Evolutionary conservation across 2,329 filamentous ascomycete genomes (phyloP).

Genomic region (Scorias spongiosa): DNA sequence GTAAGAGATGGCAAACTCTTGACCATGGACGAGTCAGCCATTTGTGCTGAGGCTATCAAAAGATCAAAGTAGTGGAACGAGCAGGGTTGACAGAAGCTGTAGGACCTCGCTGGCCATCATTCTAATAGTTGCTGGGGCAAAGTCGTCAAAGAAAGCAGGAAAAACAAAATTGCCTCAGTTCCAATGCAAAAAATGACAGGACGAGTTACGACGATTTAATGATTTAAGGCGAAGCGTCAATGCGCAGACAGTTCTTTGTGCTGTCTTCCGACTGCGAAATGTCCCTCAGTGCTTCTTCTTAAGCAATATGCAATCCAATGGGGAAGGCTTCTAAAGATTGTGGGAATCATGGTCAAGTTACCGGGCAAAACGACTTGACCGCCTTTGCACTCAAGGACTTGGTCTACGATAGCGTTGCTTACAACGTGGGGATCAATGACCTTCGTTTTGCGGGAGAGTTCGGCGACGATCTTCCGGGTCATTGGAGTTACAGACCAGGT

Average conservation of each 20-base stretch:
- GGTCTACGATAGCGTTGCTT: slow-evolving; percentile 27
- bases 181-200: too few relatives aligned
- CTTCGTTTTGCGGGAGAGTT: slow-evolving; percentile 18
- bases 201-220: too few relatives aligned
- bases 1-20: slow-evolving; percentile 22
- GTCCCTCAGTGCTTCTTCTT: too few relatives aligned
- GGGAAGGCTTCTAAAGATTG: slow-evolving; percentile 6
- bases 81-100: slow-evolving; percentile 23
- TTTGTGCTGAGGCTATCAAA: slow-evolving; percentile 24
- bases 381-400: slow-evolving; percentile 26
- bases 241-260: too few relatives aligned
- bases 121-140: slow-evolving; percentile 2
- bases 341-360: slow-evolving; percentile 4
- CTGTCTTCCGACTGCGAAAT: too few relatives aligned
- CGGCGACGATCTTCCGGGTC: slow-evolving; percentile 18
- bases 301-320: slow-evolving; percentile 3
- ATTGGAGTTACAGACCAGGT: slow-evolving; percentile 27
- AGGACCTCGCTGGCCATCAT: slow-evolving; percentile 23
- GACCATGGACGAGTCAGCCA: slow-evolving; percentile 26
- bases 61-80: slow-evolving; percentile 22
- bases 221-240: too few relatives aligned
- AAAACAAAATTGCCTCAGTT: too few relatives aligned
- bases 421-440: slow-evolving; percentile 27
- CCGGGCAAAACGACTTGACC: slow-evolving; percentile 26
- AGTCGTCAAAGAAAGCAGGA: too few relatives aligned